phyloP scores from a whole-genome alignment of 345 rosid genomes.

The Carallia pectinifolia region DNA sequence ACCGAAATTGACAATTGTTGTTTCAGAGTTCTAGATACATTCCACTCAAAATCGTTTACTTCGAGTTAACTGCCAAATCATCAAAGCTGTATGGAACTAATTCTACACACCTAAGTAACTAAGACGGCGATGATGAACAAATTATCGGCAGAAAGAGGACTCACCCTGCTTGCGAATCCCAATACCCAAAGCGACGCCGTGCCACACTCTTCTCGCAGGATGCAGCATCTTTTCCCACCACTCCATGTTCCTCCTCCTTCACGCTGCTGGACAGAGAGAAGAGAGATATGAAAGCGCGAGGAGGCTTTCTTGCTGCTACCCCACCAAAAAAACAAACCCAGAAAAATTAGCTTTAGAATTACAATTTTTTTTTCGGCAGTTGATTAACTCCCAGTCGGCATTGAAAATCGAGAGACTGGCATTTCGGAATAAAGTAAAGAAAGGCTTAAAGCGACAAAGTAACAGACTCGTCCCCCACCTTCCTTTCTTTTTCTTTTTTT shows the following conservation, averaged over 20 bases:
- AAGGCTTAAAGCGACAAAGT: not conserved
- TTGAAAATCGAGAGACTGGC: too few relatives aligned
- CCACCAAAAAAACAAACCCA: too few relatives aligned
- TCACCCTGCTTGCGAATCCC: conserved; percentile 27
- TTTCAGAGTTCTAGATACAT: too few relatives aligned
- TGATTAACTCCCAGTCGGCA: too few relatives aligned
- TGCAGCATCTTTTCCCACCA: conserved; percentile 41
- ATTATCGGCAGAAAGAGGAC: too few relatives aligned
- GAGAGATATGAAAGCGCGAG: not conserved
- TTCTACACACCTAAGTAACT: not conserved
- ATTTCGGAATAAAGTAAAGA: too few relatives aligned
- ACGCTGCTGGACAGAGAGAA: conserved; percentile 19
- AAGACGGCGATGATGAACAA: not conserved
- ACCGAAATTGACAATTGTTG: not conserved
- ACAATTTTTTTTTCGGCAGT: too few relatives aligned
- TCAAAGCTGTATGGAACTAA: not conserved
- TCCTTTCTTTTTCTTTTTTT: too few relatives aligned
- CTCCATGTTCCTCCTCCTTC: conserved; percentile 21
- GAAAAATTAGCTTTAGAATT: too few relatives aligned
- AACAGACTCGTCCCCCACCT: not conserved
- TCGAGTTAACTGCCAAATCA: too few relatives aligned
- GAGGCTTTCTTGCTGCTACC: not conserved
- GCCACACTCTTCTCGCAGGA: conserved; percentile 45
- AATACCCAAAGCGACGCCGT: conserved; percentile 26
- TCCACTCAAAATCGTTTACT: too few relatives aligned